phyloP scores from a whole-genome alignment of 1,284 basidiomycete species.

The Moesziomyces parantarcticus region DNA sequence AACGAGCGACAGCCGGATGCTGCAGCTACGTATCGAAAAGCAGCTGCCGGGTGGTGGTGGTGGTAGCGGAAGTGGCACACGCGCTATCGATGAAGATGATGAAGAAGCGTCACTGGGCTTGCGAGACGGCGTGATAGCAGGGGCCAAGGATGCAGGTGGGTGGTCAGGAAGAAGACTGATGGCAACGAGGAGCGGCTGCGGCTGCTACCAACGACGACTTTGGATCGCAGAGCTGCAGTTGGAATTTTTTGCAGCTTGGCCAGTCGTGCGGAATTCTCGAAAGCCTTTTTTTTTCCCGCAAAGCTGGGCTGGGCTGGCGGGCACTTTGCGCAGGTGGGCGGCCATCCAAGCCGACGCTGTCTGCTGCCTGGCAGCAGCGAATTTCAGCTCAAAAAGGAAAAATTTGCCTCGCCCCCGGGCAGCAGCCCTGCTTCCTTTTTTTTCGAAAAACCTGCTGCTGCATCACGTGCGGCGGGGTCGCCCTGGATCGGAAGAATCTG shows the following conservation, averaged over 20 bases:
- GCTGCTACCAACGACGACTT: no score
- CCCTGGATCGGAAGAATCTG: no score
- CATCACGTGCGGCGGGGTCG: no score
- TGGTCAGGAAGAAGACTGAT: neutral
- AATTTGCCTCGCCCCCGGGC: slow-evolving; percentile 17
- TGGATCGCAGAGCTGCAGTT: no score
- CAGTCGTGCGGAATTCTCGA: no score
- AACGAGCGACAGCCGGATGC: slow-evolving; percentile 4
- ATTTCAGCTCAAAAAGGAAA: slow-evolving; percentile 18
- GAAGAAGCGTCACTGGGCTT: slow-evolving; percentile 8
- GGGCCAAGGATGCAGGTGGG: neutral
- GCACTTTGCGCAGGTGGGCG: no score
- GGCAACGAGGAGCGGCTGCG: no score
- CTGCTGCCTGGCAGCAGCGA: neutral
- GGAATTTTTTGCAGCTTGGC: no score
- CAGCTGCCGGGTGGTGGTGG: neutral
- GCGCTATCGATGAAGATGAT: neutral
- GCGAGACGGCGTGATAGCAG: slow-evolving; percentile 1
- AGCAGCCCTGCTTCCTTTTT: neutral
- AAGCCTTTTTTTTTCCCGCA: no score
- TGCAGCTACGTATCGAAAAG: neutral
- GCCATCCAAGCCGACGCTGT: neutral
- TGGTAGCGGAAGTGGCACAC: neutral
- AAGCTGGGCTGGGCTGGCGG: no score
- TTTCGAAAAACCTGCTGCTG: neutral